Conservation (phyloP, 2,329 filamentous ascomycete species). For the Aspergillus fructus region DNA sequence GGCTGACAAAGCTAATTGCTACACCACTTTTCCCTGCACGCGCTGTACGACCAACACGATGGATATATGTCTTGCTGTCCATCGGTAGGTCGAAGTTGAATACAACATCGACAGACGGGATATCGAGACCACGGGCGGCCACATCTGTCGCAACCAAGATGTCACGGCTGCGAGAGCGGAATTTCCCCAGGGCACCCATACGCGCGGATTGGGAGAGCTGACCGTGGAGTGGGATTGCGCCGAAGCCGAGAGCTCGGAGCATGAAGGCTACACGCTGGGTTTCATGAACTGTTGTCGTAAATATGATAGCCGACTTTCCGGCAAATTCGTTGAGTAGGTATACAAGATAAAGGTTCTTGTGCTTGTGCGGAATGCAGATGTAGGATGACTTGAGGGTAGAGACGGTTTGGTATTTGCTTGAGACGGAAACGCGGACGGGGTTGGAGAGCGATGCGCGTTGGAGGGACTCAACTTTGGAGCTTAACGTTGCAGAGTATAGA, state of each 20-base stretch:
- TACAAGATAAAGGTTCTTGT: constrained; percentile 89
- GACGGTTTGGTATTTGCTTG: constrained; percentile 86
- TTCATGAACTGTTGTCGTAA: constrained; percentile 89
- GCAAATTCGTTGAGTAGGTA: constrained; percentile 82
- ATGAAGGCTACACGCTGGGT: constrained; percentile 82
- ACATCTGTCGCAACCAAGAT: constrained; percentile 91
- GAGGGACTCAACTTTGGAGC: constrained; percentile 85
- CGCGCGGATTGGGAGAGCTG: constrained; percentile 86
- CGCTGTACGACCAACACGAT: constrained; percentile 84
- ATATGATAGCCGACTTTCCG: constrained; percentile 85
- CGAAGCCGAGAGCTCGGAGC: constrained; percentile 79
- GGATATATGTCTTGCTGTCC: constrained; percentile 88
- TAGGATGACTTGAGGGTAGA: constrained; percentile 84
- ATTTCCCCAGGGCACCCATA: constrained; percentile 85
- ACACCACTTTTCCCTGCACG: constrained; percentile 82
- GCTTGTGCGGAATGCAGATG: constrained; percentile 78
- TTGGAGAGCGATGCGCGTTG: constrained; percentile 86
- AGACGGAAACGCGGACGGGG: constrained; percentile 79
- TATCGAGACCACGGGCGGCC: constrained; percentile 89
- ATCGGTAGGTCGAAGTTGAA: constrained; percentile 81
- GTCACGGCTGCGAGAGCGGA: constrained; percentile 74
- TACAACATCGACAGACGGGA: constrained; percentile 85
- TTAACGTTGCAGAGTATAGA: constrained; percentile 93
- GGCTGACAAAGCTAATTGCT: constrained; percentile 77
- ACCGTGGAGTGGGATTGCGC: constrained; percentile 88